These are phyloP conservation scores for Penicillium paradoxum DNA, from an alignment of 495 filamentous ascomycete genomes.

Conservation along the genomic window DNA sequence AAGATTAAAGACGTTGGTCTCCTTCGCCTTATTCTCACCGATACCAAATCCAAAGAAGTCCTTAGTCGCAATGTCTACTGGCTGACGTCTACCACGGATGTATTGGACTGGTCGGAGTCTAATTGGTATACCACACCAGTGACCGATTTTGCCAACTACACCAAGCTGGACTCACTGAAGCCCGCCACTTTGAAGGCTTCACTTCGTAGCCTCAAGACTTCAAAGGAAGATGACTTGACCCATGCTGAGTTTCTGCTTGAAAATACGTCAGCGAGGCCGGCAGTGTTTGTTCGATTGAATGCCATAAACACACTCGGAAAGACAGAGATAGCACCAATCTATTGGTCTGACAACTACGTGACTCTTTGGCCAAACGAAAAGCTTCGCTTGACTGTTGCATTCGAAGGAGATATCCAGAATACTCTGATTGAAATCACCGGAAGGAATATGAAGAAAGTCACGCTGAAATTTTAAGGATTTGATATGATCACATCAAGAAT, in stretches of 20 bases:
- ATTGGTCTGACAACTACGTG: conserved; percentile 60
- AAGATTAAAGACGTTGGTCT: conserved; percentile 46
- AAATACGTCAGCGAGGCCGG: conserved; percentile 49
- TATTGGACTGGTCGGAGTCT: conserved; percentile 51
- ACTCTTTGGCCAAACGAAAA: conserved; percentile 56
- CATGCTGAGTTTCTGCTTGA: conserved; percentile 37
- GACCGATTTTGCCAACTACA: conserved; percentile 48
- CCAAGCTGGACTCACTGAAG: conserved; percentile 38
- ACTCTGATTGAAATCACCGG: conserved; percentile 6
- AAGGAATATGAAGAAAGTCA: conserved; percentile 3
- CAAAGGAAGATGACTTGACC: conserved; percentile 1
- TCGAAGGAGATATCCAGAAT: conserved; percentile 9
- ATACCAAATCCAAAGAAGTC: conserved; percentile 8
- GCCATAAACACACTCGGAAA: conserved; percentile 34
- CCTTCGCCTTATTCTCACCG: conserved; percentile 43
- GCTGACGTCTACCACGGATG: conserved; percentile 46
- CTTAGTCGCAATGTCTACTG: conserved; percentile 62
- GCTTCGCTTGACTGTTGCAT: conserved; percentile 26
- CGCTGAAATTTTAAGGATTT: no score
- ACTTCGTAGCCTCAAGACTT: neutral
- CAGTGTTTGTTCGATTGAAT: conserved; percentile 52
- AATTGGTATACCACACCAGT: conserved; percentile 58
- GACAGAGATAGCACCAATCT: conserved; percentile 46
- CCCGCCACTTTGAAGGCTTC: conserved; percentile 20
- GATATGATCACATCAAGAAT: neutral